Conservation (phyloP, 2,329 filamentous ascomycete species). For the Elsinoe australis region DNA sequence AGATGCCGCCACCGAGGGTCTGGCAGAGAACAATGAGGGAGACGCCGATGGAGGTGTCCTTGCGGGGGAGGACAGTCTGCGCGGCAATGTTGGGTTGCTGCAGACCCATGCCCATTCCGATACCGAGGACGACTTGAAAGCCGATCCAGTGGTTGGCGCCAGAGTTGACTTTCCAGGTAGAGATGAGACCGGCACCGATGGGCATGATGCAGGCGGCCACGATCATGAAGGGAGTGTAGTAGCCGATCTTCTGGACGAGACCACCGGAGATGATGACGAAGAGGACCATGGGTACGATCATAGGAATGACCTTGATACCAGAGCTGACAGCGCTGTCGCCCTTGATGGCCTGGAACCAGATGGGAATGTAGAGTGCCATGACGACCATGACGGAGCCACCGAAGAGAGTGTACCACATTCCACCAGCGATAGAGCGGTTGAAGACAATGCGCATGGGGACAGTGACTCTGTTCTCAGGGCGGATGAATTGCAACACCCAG, state of each 20-base stretch:
- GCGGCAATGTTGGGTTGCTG: slow-evolving; percentile 42
- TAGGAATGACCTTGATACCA: slow-evolving; percentile 43
- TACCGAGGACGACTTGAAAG: slow-evolving; percentile 32
- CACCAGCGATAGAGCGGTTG: slow-evolving; percentile 38
- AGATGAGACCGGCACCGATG: slow-evolving; percentile 41
- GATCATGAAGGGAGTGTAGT: slow-evolving; percentile 46
- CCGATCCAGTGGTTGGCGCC: slow-evolving; percentile 34
- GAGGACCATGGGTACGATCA: slow-evolving; percentile 41
- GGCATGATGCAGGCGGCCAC: slow-evolving; percentile 35
- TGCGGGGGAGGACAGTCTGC: slow-evolving; percentile 37
- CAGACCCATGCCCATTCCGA: slow-evolving; percentile 43
- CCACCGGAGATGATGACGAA: slow-evolving; percentile 36
- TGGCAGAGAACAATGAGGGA: slow-evolving; percentile 44
- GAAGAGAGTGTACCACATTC: slow-evolving; percentile 34
- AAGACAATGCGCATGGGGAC: slow-evolving; percentile 41
- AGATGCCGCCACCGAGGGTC: slow-evolving; percentile 42
- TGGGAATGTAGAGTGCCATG: slow-evolving; percentile 31
- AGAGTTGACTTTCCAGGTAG: slow-evolving; percentile 37
- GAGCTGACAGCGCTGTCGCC: slow-evolving; percentile 39
- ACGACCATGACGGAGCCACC: slow-evolving; percentile 13
- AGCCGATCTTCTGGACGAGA: slow-evolving; percentile 37
- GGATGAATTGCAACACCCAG: slow-evolving; percentile 37
- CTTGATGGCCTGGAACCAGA: slow-evolving; percentile 47
- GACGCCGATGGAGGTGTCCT: slow-evolving; percentile 42
- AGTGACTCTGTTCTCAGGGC: slow-evolving; percentile 37